Base-by-base conservation (phyloP, 129 eudicot genomes). In the Arctium lappa region DNA sequence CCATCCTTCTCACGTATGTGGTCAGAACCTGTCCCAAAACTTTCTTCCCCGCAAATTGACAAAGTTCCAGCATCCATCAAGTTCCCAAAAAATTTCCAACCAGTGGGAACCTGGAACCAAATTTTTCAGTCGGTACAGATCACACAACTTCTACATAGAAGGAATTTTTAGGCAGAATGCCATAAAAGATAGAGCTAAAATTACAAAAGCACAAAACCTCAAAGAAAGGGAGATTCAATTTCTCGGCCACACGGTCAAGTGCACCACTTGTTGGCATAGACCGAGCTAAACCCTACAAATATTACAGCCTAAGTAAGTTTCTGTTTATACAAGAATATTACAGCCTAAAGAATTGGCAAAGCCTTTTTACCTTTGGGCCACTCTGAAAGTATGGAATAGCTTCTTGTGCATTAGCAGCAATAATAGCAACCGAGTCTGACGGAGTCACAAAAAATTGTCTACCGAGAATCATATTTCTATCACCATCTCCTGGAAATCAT, bases 251-350 rank as follows among this genome's bases (percentile, higher is more conserved):
- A 34, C 97, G 97, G 78, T 96, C 99, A 80, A 96, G 93, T 63
- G 99, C 98, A 82, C 99, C 98, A 85, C 99, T 96, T 82, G 99
- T 96, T 73, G 99, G 99, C 99, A 96, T 96, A 39, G 99, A 96
- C 86, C 99, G 88, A 34, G 99, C 99, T 86, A 96, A 92, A 88
- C 99, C 99, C 99, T 96, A 86, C 83, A 87, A 40, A 70, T 81
- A 22, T 42, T 29, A 74, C 81, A 74, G 72, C 32, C 39, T n/a
- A 39, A 39, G 33, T 79, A 72, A 39, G 38, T 22, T 30, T 62
- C 34, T 73, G 27, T 83, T 10, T 40, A 33, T 34, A 30, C 56
- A 33, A 72, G 42, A 81, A 50, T 42, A 33, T 22, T 0, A 22
- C 27, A 22, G 27, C 27, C 27, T 22, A 29, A 69, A 72, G 13